Evolutionary conservation across 257 asterid genomes (phyloP).

Genomic region (Solanum appendiculatum): DNA sequence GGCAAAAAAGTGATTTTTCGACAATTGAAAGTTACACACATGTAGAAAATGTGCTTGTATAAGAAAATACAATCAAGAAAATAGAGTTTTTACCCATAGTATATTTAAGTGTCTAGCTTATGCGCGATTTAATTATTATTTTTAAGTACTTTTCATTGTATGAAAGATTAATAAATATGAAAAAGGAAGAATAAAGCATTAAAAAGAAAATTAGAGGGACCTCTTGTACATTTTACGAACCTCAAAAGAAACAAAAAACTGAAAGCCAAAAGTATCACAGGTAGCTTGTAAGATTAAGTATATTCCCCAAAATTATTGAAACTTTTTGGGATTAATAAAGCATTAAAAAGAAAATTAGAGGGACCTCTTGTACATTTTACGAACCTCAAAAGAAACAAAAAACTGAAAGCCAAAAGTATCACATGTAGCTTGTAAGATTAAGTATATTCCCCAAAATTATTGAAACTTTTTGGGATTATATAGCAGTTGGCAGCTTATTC

Average conservation of each 20-base stretch:
- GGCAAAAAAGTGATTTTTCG: too few relatives aligned
- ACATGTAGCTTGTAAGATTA: neutral
- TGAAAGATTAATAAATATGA: too few relatives aligned
- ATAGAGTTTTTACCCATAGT: too few relatives aligned
- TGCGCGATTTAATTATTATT: too few relatives aligned
- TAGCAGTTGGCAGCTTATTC: neutral
- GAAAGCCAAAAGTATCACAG: neutral
- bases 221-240: neutral
- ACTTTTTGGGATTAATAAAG: neutral
- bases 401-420: neutral
- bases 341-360: neutral
- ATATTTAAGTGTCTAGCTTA: too few relatives aligned
- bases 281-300: neutral
- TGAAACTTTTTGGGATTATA: neutral
- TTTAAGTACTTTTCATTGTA: too few relatives aligned
- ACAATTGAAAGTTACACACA: neutral
- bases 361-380: neutral
- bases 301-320: neutral
- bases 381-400: neutral
- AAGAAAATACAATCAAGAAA: too few relatives aligned
- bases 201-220: neutral
- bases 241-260: neutral
- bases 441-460: neutral
- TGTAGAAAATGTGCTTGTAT: too few relatives aligned
- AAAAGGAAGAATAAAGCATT: neutral